Evolutionary conservation across 2,329 filamentous ascomycete species (phyloP).

Genomic region (Samsoniella hepiali): DNA sequence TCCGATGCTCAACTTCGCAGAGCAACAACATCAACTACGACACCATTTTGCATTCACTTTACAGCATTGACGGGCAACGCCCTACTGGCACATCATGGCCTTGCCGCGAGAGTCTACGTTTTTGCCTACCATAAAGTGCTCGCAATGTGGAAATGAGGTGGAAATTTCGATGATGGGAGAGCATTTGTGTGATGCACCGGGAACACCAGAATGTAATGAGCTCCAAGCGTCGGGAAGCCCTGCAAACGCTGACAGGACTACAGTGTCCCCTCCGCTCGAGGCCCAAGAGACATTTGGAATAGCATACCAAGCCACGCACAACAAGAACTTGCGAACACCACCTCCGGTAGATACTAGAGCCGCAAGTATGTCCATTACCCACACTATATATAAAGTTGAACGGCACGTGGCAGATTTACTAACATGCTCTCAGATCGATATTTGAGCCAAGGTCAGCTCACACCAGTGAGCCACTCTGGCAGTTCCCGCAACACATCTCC

Average conservation of each 20-base stretch:
- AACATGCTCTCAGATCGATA: conserved; percentile 48
- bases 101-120: conserved; percentile 62
- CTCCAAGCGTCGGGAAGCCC: too few species aligned
- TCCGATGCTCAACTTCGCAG: background rate
- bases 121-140: conserved; percentile 84
- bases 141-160: conserved; percentile 71
- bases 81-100: conserved; percentile 37
- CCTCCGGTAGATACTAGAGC: conserved; percentile 50
- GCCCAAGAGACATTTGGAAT: conserved; percentile 28
- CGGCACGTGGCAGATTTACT: background rate
- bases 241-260: background rate
- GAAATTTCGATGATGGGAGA: conserved; percentile 85
- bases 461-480: conserved; percentile 59
- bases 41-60: background rate
- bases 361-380: conserved; percentile 44
- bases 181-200: conserved; percentile 61
- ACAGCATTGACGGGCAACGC: conserved; percentile 1
- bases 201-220: conserved; percentile 44
- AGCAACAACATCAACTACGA: background rate
- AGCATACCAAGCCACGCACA: conserved; percentile 27
- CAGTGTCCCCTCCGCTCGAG: conserved; percentile 40
- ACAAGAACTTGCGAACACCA: conserved; percentile 40
- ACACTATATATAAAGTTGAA: background rate
- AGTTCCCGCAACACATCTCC: conserved; percentile 63
- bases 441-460: conserved; percentile 55